A percentile compares a stretch with the other conserved stretches of the same genome.
phyloP scores from a whole-genome alignment of 192 early-diverging fungal genomes.

The Entomortierella parvispora region DNA sequence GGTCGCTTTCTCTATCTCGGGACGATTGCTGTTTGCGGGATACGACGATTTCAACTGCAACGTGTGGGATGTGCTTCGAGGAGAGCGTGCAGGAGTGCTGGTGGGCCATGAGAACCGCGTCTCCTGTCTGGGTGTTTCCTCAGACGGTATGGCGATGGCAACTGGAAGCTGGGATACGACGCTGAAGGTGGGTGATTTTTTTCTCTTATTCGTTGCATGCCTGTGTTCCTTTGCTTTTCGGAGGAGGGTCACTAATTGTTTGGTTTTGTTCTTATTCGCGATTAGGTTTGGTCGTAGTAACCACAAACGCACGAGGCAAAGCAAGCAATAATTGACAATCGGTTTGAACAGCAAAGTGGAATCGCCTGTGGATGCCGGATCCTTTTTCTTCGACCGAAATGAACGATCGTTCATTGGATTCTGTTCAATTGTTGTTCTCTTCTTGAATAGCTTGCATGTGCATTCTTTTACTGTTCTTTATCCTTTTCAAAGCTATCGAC shows the following conservation, averaged over 20 bases:
- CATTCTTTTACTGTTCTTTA: not conserved
- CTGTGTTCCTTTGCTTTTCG: not conserved
- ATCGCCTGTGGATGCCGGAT: no score
- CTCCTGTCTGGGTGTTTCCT: conserved; percentile 94
- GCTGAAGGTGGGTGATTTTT: conserved; percentile 82
- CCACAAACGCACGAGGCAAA: not conserved
- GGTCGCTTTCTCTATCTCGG: conserved; percentile 96
- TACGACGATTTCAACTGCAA: conserved; percentile 99
- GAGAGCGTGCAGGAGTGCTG: conserved; percentile 92
- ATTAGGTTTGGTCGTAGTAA: conserved; percentile 25
- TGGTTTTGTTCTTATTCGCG: not conserved
- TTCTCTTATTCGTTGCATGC: not conserved
- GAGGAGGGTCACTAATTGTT: not conserved
- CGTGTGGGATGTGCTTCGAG: conserved; percentile 99
- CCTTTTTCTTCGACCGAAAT: no score
- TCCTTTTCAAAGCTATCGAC: no score
- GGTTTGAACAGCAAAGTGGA: no score
- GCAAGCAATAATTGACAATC: no score
- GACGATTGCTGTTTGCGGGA: conserved; percentile 96
- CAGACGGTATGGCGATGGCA: conserved; percentile 98
- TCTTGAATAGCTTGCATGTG: not conserved
- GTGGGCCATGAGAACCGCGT: conserved; percentile 97
- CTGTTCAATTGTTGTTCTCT: not conserved
- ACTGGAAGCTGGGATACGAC: conserved; percentile 99
- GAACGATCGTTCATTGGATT: not conserved